Evolutionary conservation across 495 filamentous ascomycete species (phyloP), one percentile per base, ranked within the genome.

Genomic region (Gamarada debralockiae): DNA sequence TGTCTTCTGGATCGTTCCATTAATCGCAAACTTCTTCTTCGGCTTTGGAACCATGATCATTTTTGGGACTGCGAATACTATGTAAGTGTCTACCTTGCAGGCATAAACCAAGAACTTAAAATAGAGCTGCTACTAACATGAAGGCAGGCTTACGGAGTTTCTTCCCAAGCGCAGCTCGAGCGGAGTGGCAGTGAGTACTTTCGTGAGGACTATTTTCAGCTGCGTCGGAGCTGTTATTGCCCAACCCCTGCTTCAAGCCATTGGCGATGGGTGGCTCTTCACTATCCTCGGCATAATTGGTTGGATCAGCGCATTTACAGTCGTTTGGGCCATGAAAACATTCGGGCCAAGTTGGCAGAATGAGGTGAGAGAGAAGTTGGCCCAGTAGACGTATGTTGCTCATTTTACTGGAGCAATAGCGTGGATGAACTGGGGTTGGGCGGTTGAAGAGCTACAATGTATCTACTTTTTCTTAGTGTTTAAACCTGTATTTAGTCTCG

Each of bases 31-130:
- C 52, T 92, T 95, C 68, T 87, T 87, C 66, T 96, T 96, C 64
- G 92, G 92, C n/a, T 65, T 90, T 36, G 90, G 90, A 5, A 84
- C 77, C 42, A 97, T 97, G 92, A 73, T 97, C n/a, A 87, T 96
- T 20, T 96, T 97, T 67, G 74, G 78, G 22, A 78, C 83, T 50
- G 75, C 79, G 0, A 91, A 86, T 6, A 92, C 88, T 1, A 90
- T 93, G 86, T 70, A 40, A 15, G n/a, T n/a, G n/a, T n/a, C n/a
- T n/a, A n/a, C n/a, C n/a, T n/a, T n/a, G n/a, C n/a, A n/a, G n/a
- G n/a, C n/a, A n/a, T n/a, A n/a, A n/a, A n/a, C n/a, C n/a, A n/a
- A n/a, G n/a, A n/a, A n/a, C n/a, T n/a, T n/a, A n/a, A n/a, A n/a
- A n/a, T n/a, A n/a, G n/a, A n/a, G n/a, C n/a, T n/a, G 37, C 37